phyloP scores from a whole-genome alignment of 1,284 basidiomycete genomes.

The Ceratobasidium sp. region DNA sequence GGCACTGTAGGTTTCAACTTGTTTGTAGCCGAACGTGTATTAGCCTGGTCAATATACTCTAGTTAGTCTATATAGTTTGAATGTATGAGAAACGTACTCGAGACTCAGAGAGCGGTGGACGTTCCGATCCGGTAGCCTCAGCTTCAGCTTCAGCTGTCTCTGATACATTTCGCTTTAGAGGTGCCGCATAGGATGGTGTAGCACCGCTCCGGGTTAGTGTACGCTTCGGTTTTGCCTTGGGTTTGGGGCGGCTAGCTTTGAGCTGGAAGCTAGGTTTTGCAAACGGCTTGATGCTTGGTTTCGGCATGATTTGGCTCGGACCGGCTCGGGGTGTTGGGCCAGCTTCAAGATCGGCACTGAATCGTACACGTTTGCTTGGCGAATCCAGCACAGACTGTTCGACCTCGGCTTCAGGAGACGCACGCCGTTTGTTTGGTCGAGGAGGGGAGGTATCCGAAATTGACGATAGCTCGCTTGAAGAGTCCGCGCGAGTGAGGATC shows the following conservation, averaged over 20 bases:
- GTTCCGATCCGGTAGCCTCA: not conserved
- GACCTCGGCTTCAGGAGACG: slow-evolving; percentile 1
- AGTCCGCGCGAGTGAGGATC: not conserved
- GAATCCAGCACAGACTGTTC: not conserved
- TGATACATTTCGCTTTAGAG: slow-evolving; percentile 12
- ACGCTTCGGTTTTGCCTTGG: not conserved
- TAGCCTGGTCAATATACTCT: slow-evolving; percentile 1
- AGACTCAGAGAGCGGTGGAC: slow-evolving; percentile 28
- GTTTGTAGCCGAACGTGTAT: slow-evolving; percentile 1
- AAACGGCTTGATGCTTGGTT: slow-evolving; percentile 18
- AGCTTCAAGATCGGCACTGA: slow-evolving; percentile 28
- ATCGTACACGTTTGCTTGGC: slow-evolving; percentile 33
- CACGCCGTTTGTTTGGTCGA: slow-evolving; percentile 10
- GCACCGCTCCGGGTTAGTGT: slow-evolving; percentile 1
- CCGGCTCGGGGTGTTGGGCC: slow-evolving; percentile 20
- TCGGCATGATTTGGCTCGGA: not conserved
- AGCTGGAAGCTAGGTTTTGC: slow-evolving; percentile 16
- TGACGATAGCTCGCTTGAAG: not conserved
- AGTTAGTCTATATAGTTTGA: not conserved
- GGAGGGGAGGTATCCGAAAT: slow-evolving; percentile 5
- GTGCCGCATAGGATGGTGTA: slow-evolving; percentile 25
- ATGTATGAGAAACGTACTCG: not conserved
- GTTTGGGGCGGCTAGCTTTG: slow-evolving; percentile 18
- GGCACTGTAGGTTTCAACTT: slow-evolving; percentile 32
- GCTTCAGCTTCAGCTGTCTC: not conserved